A percentile compares a stretch with the other conserved stretches of the same genome.
These are phyloP conservation scores for Ettlia oleoabundans DNA, from an alignment of 139 green algal species.

Conservation along the genomic window DNA sequence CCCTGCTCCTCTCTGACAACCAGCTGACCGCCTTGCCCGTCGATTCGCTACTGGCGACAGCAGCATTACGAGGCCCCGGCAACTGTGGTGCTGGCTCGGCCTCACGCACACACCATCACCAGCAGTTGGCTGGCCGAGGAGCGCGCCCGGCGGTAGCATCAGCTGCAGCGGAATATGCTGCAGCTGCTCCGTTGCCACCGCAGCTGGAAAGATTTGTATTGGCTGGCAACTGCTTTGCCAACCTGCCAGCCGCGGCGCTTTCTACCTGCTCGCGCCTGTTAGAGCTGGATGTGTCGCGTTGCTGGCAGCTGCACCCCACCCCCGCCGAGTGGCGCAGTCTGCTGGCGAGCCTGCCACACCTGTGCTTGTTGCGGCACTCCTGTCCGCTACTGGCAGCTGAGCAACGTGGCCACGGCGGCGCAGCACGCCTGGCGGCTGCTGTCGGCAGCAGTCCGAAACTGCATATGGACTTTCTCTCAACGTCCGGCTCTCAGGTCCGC, in stretches of 20 bases:
- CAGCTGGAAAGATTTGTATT: not conserved
- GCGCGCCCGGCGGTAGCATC: no score
- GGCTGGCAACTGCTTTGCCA: not conserved
- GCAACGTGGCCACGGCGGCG: not conserved
- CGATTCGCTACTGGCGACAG: no score
- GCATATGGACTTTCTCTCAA: not conserved
- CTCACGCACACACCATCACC: not conserved
- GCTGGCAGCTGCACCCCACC: not conserved
- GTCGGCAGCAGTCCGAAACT: not conserved
- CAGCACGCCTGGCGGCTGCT: not conserved
- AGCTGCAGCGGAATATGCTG: no score
- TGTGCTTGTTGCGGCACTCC: slow-evolving; percentile 6
- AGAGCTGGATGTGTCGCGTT: not conserved
- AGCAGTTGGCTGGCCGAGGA: not conserved
- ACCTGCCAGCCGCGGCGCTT: not conserved
- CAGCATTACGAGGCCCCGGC: no score
- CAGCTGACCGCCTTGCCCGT: not conserved
- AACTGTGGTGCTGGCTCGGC: no score
- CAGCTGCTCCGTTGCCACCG: no score
- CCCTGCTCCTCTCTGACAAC: slow-evolving; percentile 24
- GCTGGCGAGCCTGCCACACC: not conserved
- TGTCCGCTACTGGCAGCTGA: not conserved
- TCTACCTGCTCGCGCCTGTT: not conserved
- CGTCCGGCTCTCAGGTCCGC: not conserved
- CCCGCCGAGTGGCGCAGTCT: slow-evolving; percentile 4